A percentile compares a stretch with the other conserved stretches of the same genome.
Evolutionary conservation across 495 filamentous ascomycete species (phyloP).

Genomic region (Astrocystis sublimbata): DNA sequence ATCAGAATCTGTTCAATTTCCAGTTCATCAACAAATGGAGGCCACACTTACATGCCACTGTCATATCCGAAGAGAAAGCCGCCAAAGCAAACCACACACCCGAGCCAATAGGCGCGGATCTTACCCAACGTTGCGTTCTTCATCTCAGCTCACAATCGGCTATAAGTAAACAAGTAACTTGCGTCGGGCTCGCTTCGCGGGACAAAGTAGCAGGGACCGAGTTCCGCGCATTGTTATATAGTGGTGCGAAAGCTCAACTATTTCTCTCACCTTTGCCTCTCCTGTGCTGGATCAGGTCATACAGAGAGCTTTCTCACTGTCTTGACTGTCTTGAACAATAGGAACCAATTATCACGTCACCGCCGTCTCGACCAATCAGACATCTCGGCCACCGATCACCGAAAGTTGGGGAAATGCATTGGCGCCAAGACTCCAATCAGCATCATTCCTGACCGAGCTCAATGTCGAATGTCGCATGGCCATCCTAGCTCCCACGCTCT

Average conservation of each 20-base stretch:
- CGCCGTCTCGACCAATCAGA: background rate
- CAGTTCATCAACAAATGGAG: too few species aligned
- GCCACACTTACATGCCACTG: slow-evolving; percentile 41
- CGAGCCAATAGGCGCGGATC: slow-evolving; percentile 57
- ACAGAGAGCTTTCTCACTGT: slow-evolving; percentile 3
- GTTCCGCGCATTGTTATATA: slow-evolving; percentile 23
- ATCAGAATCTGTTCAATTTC: background rate
- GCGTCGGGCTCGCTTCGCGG: slow-evolving; percentile 34
- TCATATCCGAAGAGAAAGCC: slow-evolving; percentile 46
- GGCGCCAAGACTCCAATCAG: slow-evolving; percentile 11
- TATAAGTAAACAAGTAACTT: slow-evolving; percentile 29
- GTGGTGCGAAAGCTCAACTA: background rate
- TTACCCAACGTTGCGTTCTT: slow-evolving; percentile 35
- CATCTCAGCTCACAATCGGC: slow-evolving; percentile 36
- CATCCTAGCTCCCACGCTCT: background rate
- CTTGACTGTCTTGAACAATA: slow-evolving; percentile 5
- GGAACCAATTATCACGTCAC: slow-evolving; percentile 15
- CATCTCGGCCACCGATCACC: background rate
- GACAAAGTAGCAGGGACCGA: slow-evolving; percentile 21
- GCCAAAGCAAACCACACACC: slow-evolving; percentile 45
- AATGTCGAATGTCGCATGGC: background rate
- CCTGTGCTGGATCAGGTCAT: background rate
- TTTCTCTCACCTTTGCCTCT: slow-evolving; percentile 4
- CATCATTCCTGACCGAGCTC: background rate
- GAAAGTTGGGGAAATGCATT: slow-evolving; percentile 7